phyloP scores from a whole-genome alignment of 2,329 filamentous ascomycete genomes.

The Alternaria sp. region DNA sequence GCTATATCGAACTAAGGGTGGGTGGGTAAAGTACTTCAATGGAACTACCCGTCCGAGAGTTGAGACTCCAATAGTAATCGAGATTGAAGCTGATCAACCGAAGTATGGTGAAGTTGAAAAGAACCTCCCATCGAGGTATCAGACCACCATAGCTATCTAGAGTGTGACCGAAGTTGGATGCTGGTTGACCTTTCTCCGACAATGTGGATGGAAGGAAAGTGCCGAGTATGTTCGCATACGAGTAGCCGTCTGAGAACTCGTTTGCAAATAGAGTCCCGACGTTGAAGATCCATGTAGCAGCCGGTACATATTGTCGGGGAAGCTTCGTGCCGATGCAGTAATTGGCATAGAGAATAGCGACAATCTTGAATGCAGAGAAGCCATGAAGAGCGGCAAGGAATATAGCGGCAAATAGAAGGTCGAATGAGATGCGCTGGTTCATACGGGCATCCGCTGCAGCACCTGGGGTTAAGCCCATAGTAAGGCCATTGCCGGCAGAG shows the following conservation, averaged over 20 bases:
- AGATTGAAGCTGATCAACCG: conserved; percentile 95
- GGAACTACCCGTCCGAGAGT: conserved; percentile 65
- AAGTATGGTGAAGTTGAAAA: conserved; percentile 95
- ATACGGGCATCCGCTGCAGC: conserved; percentile 60
- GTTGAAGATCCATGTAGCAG: conserved; percentile 88
- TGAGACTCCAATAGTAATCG: conserved; percentile 92
- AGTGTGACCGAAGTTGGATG: conserved; percentile 69
- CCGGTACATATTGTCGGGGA: conserved; percentile 73
- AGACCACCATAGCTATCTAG: conserved; percentile 83
- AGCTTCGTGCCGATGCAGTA: conserved; percentile 77
- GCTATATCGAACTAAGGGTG: conserved; percentile 38
- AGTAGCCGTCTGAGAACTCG: conserved; percentile 81
- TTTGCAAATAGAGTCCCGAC: conserved; percentile 86
- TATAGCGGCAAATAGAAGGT: conserved; percentile 78
- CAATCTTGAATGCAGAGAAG: conserved; percentile 80
- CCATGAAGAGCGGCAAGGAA: conserved; percentile 85
- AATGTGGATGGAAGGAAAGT: conserved; percentile 54
- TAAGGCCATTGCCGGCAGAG: conserved; percentile 40
- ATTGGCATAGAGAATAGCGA: conserved; percentile 80
- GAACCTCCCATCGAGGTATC: conserved; percentile 91
- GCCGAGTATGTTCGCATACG: conserved; percentile 67
- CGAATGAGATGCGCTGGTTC: conserved; percentile 77
- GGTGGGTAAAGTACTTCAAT: conserved; percentile 73
- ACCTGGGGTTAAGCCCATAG: conserved; percentile 51
- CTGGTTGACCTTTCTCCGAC: conserved; percentile 49